phyloP scores from a whole-genome alignment of 2,329 filamentous ascomycete genomes.

The Blastomyces gilchristii region DNA sequence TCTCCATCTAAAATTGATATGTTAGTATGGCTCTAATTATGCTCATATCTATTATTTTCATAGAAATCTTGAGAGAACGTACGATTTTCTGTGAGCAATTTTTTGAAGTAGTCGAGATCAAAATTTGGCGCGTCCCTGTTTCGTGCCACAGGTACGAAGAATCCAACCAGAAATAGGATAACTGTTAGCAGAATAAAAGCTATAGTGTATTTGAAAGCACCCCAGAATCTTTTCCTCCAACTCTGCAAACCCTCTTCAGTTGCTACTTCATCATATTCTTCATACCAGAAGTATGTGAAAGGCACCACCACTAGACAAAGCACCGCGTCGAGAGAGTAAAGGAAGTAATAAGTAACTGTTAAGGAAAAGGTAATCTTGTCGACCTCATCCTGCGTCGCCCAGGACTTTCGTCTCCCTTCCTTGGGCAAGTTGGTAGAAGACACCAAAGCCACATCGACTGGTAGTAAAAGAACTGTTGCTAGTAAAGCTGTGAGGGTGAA shows the following conservation, averaged over 20 bases:
- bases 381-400: constrained; percentile 77
- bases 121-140: constrained; percentile 55
- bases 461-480: constrained; percentile 82
- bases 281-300: constrained; percentile 96
- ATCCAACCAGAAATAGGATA: constrained; percentile 79
- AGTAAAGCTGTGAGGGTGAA: constrained; percentile 78
- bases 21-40: not conserved
- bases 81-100: constrained; percentile 70
- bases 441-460: constrained; percentile 89
- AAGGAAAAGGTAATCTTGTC: constrained; percentile 68
- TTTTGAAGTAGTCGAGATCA: constrained; percentile 87
- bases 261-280: constrained; percentile 90
- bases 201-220: constrained; percentile 83
- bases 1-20: constrained; percentile 54
- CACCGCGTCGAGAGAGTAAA: constrained; percentile 85
- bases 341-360: constrained; percentile 79
- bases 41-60: constrained; percentile 4
- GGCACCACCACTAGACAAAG: constrained; percentile 84
- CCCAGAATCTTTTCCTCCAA: constrained; percentile 59
- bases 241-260: constrained; percentile 68
- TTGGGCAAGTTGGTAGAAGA: constrained; percentile 72
- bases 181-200: constrained; percentile 68
- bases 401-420: constrained; percentile 78
- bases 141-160: constrained; percentile 78
- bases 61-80: constrained; percentile 23